Conservation (phyloP, 192 early-diverging fungal genomes). For the Phycomyces blakesleeanus region DNA sequence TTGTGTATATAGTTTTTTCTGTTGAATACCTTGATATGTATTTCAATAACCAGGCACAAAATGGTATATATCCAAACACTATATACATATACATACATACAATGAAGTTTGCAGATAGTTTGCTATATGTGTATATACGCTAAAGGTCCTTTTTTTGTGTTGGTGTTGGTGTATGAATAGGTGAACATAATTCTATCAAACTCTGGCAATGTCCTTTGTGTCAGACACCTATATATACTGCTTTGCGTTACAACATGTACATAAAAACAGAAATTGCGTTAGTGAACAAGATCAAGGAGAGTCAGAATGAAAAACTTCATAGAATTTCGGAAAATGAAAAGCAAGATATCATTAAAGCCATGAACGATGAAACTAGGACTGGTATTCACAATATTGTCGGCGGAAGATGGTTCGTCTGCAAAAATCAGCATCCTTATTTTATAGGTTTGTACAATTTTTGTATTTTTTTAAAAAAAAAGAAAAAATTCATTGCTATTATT, state of each 20-base stretch:
- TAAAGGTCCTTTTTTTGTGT: too few species aligned
- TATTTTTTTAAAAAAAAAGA: too few species aligned
- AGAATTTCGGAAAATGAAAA: conserved; percentile 22
- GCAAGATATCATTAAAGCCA: conserved; percentile 29
- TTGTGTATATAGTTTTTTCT: conserved; percentile 18
- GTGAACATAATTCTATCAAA: conserved; percentile 26
- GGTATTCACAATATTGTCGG: conserved; percentile 26
- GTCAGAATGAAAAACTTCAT: conserved; percentile 23
- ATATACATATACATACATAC: too few species aligned
- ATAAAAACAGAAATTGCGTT: conserved; percentile 30
- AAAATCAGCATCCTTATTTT: conserved; percentile 39
- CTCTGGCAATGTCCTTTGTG: conserved; percentile 42
- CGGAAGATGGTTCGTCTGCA: conserved; percentile 40
- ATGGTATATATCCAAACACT: too few species aligned
- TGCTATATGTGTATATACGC: too few species aligned
- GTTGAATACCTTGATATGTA: conserved; percentile 29
- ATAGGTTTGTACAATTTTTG: conserved; percentile 31
- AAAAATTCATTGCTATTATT: too few species aligned
- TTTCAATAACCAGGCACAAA: conserved; percentile 20
- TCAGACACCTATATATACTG: conserved; percentile 19
- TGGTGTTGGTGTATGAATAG: too few species aligned
- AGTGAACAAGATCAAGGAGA: conserved; percentile 33
- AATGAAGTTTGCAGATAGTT: too few species aligned
- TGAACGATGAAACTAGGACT: conserved; percentile 25
- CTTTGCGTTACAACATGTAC: conserved; percentile 27